Evolutionary conservation across 352 stramenopile genomes (phyloP).

Genomic region (Phytophthora syringae): DNA sequence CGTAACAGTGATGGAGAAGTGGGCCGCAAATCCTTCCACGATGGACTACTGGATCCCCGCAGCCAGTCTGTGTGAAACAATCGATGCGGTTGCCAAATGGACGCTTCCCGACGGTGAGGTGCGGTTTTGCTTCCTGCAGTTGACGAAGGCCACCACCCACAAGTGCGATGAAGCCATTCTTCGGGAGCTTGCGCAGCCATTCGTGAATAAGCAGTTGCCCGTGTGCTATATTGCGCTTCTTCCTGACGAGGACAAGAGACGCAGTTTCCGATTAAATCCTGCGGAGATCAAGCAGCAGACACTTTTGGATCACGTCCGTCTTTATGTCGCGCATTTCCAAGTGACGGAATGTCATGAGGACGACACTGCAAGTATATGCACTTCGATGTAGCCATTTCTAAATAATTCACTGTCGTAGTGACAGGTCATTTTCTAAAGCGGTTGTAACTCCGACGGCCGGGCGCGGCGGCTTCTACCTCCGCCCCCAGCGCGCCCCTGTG

Average conservation of each 20-base stretch:
- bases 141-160: slow-evolving; percentile 29
- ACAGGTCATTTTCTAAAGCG: too few species aligned
- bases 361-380: too few species aligned
- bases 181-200: slow-evolving; percentile 27
- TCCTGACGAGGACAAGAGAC: slow-evolving; percentile 9
- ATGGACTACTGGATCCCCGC: slow-evolving; percentile 32
- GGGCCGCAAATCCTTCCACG: slow-evolving; percentile 7
- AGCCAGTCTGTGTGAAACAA: slow-evolving; percentile 23
- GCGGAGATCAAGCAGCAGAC: slow-evolving; percentile 4
- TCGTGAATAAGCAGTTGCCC: slow-evolving; percentile 15
- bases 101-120: slow-evolving; percentile 1
- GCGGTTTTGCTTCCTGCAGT: slow-evolving; percentile 32
- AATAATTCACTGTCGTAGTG: too few species aligned
- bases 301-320: too few species aligned
- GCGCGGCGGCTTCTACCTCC: too few species aligned
- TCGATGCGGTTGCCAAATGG: slow-evolving; percentile 26
- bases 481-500: too few species aligned
- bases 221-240: slow-evolving; percentile 30
- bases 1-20: slow-evolving; percentile 13
- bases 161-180: slow-evolving; percentile 23
- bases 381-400: too few species aligned
- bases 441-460: too few species aligned
- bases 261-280: slow-evolving; percentile 5
- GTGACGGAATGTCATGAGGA: neutral
- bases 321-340: slow-evolving; percentile 19